These are phyloP conservation scores for Pseudofabraea citricarpa DNA, from an alignment of 2,329 filamentous ascomycete genomes.

Conservation along the genomic window DNA sequence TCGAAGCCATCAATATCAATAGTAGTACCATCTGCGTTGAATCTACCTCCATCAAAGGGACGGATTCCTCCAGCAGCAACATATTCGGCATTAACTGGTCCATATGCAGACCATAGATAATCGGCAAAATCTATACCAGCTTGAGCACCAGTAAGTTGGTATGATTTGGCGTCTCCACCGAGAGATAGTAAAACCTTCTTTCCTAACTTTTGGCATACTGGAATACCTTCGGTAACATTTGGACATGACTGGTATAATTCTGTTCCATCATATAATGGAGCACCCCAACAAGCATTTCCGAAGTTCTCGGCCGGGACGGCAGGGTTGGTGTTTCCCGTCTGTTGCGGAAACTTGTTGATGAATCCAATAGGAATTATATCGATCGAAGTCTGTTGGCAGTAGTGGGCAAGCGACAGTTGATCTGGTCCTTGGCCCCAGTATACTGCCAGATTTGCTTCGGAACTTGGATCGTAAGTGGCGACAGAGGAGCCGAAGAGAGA, in stretches of 20 bases:
- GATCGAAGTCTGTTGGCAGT: conserved; percentile 33
- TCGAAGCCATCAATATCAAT: conserved; percentile 29
- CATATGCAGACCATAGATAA: conserved; percentile 37
- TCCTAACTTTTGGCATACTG: conserved; percentile 31
- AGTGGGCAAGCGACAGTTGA: conserved; percentile 31
- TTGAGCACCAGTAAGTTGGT: conserved; percentile 31
- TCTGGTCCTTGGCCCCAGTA: conserved; percentile 38
- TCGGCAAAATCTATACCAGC: conserved; percentile 32
- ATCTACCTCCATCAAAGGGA: conserved; percentile 20
- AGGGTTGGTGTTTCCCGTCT: conserved; percentile 28
- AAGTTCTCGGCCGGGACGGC: conserved; percentile 36
- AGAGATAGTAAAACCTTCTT: conserved; percentile 39
- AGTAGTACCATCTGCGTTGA: conserved; percentile 10
- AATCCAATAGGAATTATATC: conserved; percentile 40
- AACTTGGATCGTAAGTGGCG: conserved; percentile 26
- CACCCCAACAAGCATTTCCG: conserved; percentile 35
- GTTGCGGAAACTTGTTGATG: conserved; percentile 34
- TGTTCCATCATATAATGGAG: conserved; percentile 23
- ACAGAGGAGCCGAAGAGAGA: conserved; percentile 17
- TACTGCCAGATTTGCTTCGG: conserved; percentile 35
- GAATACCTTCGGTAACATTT: conserved; percentile 30
- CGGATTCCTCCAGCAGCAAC: conserved; percentile 23
- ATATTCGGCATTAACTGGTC: conserved; percentile 30
- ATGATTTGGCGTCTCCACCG: conserved; percentile 27
- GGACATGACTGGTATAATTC: conserved; percentile 30